phyloP scores from a whole-genome alignment of 23 red algal genomes.

The Gracilaria caudata region DNA sequence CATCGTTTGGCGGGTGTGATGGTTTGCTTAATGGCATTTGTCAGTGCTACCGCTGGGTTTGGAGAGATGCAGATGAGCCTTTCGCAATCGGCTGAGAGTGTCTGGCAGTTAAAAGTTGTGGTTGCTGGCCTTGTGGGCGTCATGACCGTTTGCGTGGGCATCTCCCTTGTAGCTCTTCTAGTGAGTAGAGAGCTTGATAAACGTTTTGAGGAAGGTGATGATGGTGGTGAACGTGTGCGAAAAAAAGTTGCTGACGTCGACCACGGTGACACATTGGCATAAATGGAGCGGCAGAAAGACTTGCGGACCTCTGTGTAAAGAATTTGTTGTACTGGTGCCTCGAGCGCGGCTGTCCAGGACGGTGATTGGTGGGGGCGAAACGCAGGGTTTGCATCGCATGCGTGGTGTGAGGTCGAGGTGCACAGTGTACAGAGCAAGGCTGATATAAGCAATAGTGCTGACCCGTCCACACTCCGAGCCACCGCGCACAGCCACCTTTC shows the following conservation, averaged over 20 bases:
- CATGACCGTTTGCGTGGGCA: not conserved
- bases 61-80: constrained; percentile 16
- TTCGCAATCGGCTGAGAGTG: not conserved
- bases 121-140: not conserved
- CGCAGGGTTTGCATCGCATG: not conserved
- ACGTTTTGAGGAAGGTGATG: not conserved
- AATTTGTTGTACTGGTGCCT: too few relatives aligned
- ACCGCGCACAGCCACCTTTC: too few relatives aligned
- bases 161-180: not conserved
- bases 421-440: too few relatives aligned
- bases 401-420: constrained; percentile 7
- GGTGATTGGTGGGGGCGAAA: too few relatives aligned
- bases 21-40: not conserved
- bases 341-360: too few relatives aligned
- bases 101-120: constrained; percentile 11
- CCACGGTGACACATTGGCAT: not conserved
- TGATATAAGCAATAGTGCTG: too few relatives aligned
- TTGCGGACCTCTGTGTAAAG: too few relatives aligned
- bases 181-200: not conserved
- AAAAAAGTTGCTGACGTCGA: not conserved
- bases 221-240: not conserved
- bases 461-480: too few relatives aligned
- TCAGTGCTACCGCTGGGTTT: constrained; percentile 9
- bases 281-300: too few relatives aligned
- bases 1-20: not conserved